A percentile compares a stretch with the other conserved stretches of the same genome.
These are phyloP conservation scores for Pichia inconspicua DNA, from an alignment of 1,139 yeast species.

Conservation along the genomic window DNA sequence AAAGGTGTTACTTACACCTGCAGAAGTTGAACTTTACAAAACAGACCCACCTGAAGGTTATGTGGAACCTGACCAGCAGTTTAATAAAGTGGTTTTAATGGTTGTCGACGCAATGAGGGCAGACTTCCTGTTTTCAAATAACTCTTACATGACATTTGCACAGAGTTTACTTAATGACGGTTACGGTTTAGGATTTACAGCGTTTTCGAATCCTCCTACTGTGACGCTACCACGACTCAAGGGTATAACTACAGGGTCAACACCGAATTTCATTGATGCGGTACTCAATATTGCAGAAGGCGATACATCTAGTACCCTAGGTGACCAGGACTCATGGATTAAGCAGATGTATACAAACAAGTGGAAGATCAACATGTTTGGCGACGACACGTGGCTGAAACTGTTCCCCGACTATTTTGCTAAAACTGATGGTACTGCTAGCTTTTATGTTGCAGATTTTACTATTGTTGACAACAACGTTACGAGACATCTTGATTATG, in stretches of 20 bases:
- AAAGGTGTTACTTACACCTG: slow-evolving; percentile 38
- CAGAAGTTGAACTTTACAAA: slow-evolving; percentile 18
- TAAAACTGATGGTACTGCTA: slow-evolving; percentile 76
- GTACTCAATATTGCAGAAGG: slow-evolving; percentile 90
- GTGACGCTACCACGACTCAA: slow-evolving; percentile 74
- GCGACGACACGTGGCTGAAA: slow-evolving; percentile 97
- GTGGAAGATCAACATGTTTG: slow-evolving; percentile 69
- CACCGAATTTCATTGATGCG: slow-evolving; percentile 78
- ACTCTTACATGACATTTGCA: slow-evolving; percentile 55
- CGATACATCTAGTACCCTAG: slow-evolving; percentile 68
- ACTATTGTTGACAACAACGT: slow-evolving; percentile 92
- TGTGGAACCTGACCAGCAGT: slow-evolving; percentile 38
- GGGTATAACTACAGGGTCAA: slow-evolving; percentile 75
- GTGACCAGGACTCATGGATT: slow-evolving; percentile 82
- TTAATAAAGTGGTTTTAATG: slow-evolving; percentile 65
- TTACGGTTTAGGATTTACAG: slow-evolving; percentile 78
- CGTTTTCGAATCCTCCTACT: slow-evolving; percentile 81
- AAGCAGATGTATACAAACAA: slow-evolving; percentile 44
- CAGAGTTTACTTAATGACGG: slow-evolving; percentile 63
- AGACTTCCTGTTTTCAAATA: slow-evolving; percentile 68
- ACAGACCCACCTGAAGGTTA: slow-evolving; percentile 18
- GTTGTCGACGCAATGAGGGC: slow-evolving; percentile 91
- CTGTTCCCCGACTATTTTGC: slow-evolving; percentile 66
- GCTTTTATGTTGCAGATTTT: slow-evolving; percentile 90
- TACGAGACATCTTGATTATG: slow-evolving; percentile 69